A percentile compares a stretch with the other conserved stretches of the same genome.
phyloP scores from a whole-genome alignment of 2,329 filamentous ascomycete species.

The Stromatinia cepivora region DNA sequence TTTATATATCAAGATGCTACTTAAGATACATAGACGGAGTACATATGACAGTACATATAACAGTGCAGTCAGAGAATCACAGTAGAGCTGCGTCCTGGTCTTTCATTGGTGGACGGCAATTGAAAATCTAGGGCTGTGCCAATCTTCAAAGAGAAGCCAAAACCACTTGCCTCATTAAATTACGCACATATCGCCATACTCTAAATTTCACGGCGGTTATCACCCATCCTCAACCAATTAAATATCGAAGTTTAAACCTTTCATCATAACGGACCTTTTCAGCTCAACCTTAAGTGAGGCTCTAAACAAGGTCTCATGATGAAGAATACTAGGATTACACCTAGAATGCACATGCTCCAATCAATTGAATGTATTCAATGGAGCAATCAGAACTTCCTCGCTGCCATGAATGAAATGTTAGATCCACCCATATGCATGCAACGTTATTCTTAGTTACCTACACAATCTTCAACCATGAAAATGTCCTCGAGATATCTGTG shows the following conservation, averaged over 20 bases:
- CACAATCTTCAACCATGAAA: not conserved
- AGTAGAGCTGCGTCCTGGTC: not conserved
- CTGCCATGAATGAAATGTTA: not conserved
- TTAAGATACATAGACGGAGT: not conserved
- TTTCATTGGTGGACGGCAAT: not conserved
- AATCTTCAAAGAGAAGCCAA: constrained; percentile 10
- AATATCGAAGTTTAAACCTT: too few relatives aligned
- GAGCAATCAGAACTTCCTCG: not conserved
- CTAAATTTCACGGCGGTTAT: constrained; percentile 3
- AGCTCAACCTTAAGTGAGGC: constrained; percentile 13
- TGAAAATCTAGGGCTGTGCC: not conserved
- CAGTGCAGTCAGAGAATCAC: not conserved
- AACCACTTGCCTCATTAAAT: not conserved
- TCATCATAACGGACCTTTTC: not conserved
- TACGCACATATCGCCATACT: not conserved
- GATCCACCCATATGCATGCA: constrained; percentile 2
- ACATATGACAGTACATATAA: not conserved
- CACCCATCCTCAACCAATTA: not conserved
- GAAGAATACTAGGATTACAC: constrained; percentile 1
- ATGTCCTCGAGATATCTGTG: not conserved
- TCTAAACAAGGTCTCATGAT: constrained; percentile 9
- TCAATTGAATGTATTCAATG: not conserved
- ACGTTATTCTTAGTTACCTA: not conserved
- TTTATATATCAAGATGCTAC: not conserved
- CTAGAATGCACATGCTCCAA: not conserved